Evolutionary conservation across 345 rosid genomes (phyloP), one percentile per base, ranked within the genome.

Genomic region (Citrus cavaleriei): DNA sequence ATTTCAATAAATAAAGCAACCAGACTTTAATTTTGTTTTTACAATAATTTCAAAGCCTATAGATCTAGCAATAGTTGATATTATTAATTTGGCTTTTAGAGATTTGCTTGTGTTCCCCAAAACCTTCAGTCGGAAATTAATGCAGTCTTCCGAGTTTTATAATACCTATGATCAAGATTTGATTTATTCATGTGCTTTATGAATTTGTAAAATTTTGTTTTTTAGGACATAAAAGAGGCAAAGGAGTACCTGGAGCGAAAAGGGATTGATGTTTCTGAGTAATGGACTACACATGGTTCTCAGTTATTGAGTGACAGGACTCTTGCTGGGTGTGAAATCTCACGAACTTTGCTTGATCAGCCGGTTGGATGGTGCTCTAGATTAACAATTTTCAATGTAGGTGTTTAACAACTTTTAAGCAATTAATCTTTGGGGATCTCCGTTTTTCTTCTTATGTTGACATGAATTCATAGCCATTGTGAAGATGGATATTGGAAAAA

Each of bases 211-310:
- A 14, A 40, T 70, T 49, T 59, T 30, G 6, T 78, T 80, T 72
- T 14, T 79, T 82, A 93, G 99, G 99, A 92, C 77, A 88, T 93
- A 63, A 72, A 74, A n/a, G 97, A 95, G 89, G 98, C 96, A 51
- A 88, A 89, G 84, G 87, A 88, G 35, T 92, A 86, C 81, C 77
- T 93, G 82, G 86, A 86, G 86, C 87, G 84, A 75, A 92, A 81
- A 80, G 93, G 96, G 57, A 83, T 95, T 51, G 93, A 93, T 84
- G 88, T 89, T 75, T 87, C 88, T 1, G 89, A 80, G 32, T 87
- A 82, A 87, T 60, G 63, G 42, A 4, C 27, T 28, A 32, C 14
- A 12, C 40, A 12, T 7, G 58, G 21, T 64, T 40, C 25, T 35
- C 46, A 46, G 57, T 14, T 76, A n/a, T 27, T 18, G 16, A 22